Percentiles rank a stretch among this genome's conserved stretches.
Conservation (phyloP, 2,329 filamentous ascomycete genomes). For the Ophiocordyceps camponoti-floridani region DNA sequence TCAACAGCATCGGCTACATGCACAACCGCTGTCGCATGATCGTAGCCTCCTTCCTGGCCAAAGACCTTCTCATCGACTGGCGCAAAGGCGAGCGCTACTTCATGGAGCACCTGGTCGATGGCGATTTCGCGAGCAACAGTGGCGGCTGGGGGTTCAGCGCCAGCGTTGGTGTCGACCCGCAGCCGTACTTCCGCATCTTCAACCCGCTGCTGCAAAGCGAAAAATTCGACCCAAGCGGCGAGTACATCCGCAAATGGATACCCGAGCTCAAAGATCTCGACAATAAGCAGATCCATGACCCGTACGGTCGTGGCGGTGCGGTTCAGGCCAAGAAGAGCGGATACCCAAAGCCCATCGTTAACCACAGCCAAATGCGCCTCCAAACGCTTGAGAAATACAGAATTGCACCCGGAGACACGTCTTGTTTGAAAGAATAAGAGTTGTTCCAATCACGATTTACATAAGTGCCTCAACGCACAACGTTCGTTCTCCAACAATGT, state of each 20-base stretch:
- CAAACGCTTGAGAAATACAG: conserved; percentile 56
- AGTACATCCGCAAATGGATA: conserved; percentile 71
- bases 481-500: conserved; percentile 21
- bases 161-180: conserved; percentile 60
- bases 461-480: not conserved
- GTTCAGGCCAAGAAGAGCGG: conserved; percentile 42
- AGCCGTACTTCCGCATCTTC: conserved; percentile 84
- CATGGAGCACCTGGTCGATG: conserved; percentile 65
- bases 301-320: conserved; percentile 48
- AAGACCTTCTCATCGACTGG: conserved; percentile 72
- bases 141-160: conserved; percentile 40
- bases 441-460: too few species aligned
- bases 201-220: conserved; percentile 73
- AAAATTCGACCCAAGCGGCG: conserved; percentile 64
- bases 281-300: conserved; percentile 62
- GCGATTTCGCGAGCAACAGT: conserved; percentile 66
- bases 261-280: conserved; percentile 49
- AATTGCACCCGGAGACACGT: conserved; percentile 5
- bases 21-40: conserved; percentile 79
- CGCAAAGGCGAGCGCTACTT: conserved; percentile 66
- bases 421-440: too few species aligned
- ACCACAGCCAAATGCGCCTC: conserved; percentile 52
- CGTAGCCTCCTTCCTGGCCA: conserved; percentile 61
- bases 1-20: conserved; percentile 54
- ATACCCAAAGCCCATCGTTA: conserved; percentile 60